Conservation (phyloP, 768 basidiomycete species). For the Termitomyces sp. region DNA sequence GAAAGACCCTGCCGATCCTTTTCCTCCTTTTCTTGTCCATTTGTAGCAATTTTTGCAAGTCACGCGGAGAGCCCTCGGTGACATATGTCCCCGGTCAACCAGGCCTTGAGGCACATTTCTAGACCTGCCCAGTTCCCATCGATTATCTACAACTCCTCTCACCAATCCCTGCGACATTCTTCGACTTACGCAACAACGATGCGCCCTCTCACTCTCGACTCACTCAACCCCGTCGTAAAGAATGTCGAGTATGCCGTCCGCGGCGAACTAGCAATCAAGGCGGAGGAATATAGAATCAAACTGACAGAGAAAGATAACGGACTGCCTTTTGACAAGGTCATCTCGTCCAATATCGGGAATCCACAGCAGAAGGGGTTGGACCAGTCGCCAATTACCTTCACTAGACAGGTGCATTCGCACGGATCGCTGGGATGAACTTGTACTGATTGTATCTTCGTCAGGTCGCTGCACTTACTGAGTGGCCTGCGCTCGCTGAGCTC, state of each 20-base stretch:
- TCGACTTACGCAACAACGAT: conserved; percentile 26
- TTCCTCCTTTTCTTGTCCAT: not conserved
- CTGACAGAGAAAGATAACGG: conserved; percentile 53
- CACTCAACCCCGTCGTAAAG: conserved; percentile 79
- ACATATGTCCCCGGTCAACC: conserved; percentile 1
- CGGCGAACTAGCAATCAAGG: conserved; percentile 93
- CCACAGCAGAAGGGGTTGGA: conserved; percentile 95
- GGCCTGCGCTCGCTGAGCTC: conserved; percentile 75
- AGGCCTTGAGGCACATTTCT: not conserved
- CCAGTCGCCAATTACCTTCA: conserved; percentile 89
- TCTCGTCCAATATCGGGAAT: conserved; percentile 96
- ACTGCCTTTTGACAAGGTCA: conserved; percentile 84
- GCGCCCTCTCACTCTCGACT: conserved; percentile 58
- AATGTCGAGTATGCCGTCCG: conserved; percentile 96
- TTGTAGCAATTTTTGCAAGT: not conserved
- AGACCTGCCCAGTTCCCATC: conserved; percentile 10
- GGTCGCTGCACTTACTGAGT: conserved; percentile 91
- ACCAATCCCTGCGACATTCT: not conserved
- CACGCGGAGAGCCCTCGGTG: not conserved
- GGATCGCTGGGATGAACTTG: not conserved
- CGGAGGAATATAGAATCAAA: conserved; percentile 72
- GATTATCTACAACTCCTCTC: not conserved
- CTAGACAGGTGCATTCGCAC: conserved; percentile 65
- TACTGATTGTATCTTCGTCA: conserved; percentile 24
- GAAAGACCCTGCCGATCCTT: not conserved